These are phyloP conservation scores for Huntiella bhutanensis DNA, from an alignment of 2,329 filamentous ascomycete genomes.

Conservation along the genomic window DNA sequence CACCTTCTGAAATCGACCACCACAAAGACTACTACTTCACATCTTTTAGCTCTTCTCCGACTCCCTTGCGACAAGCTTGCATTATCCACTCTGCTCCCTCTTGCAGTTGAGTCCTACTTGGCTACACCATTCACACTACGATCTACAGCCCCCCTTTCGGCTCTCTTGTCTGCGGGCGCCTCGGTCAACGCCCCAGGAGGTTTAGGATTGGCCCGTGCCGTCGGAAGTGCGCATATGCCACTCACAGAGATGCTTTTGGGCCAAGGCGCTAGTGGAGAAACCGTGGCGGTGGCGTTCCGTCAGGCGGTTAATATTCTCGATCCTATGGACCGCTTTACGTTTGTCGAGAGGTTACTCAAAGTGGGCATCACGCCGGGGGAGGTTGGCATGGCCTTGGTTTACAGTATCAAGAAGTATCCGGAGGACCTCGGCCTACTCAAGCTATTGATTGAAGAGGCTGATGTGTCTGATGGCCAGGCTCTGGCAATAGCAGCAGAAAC, in stretches of 20 bases:
- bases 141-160: constrained; percentile 25
- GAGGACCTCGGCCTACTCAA: constrained; percentile 30
- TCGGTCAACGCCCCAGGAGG: constrained; percentile 35
- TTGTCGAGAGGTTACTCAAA: constrained; percentile 30
- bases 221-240: constrained; percentile 25
- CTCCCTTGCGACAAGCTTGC: constrained; percentile 22
- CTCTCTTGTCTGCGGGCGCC: constrained; percentile 31
- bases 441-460: constrained; percentile 26
- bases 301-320: constrained; percentile 32
- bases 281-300: constrained; percentile 31
- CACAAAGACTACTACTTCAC: constrained; percentile 28
- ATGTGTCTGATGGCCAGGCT: constrained; percentile 31
- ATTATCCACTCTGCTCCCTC: constrained; percentile 27
- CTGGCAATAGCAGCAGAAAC: constrained; percentile 26
- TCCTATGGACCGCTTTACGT: constrained; percentile 29
- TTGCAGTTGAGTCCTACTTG: constrained; percentile 30
- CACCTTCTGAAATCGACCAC: constrained; percentile 23
- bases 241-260: constrained; percentile 31
- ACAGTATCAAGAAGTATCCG: constrained; percentile 28
- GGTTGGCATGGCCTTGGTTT: constrained; percentile 31
- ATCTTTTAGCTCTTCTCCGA: constrained; percentile 28
- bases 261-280: constrained; percentile 17
- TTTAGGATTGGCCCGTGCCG: constrained; percentile 30
- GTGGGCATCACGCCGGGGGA: constrained; percentile 27
- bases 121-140: constrained; percentile 21